Base-by-base conservation (phyloP, 2,329 filamentous ascomycete species). In the Colletotrichum paranaense region DNA sequence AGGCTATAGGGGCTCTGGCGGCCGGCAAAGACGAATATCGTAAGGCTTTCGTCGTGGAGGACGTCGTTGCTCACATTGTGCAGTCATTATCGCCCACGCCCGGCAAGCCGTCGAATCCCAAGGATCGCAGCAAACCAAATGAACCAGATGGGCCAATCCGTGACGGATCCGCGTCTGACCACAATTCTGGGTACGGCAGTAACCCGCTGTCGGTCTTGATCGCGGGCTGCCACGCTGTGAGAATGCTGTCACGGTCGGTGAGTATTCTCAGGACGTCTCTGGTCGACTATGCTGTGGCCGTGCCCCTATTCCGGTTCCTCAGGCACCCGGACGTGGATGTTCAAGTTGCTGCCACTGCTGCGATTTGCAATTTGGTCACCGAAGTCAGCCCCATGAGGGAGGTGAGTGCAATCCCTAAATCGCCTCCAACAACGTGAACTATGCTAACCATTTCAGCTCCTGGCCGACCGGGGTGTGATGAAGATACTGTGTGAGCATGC, bases 361-460 rank as follows among this genome's bases (percentile, higher is more conserved):
- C 93, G 7, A 90, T 97, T 52, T 95, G 92, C 77, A 99, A 99
- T 81, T 83, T 99, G 62, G 89, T 97, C 6, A 87, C 95, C 59
- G 94, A 97, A 75, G 94, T 97, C 77, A 98, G 95, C 79, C 95
- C 97, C 1, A 95, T 98, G 91, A 92, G 94, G 81, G 92, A 95
- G 81, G 94, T 96, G 81, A 86, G 92, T 86, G 22, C 49, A 38
- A 11, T 22, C 42, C 5, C 14, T n/a, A 26, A 12, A 32, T n/a
- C 19, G 30, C 26, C 3, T 42, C 24, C 26, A 5, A n/a, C 6
- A 16, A 30, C n/a, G 9, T 28, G 19, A 52, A 26, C 9, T 30
- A 4, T 7, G n/a, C 56, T 58, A 75, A 73, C 73, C 38, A 64
- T 58, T 53, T 57, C 76, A 96, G 91, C 87, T 92, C 56, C 91